Evolutionary conservation across 768 basidiomycete genomes (phyloP), one percentile per base, ranked within the genome.

Genomic region (Pisolithus microcarpus): DNA sequence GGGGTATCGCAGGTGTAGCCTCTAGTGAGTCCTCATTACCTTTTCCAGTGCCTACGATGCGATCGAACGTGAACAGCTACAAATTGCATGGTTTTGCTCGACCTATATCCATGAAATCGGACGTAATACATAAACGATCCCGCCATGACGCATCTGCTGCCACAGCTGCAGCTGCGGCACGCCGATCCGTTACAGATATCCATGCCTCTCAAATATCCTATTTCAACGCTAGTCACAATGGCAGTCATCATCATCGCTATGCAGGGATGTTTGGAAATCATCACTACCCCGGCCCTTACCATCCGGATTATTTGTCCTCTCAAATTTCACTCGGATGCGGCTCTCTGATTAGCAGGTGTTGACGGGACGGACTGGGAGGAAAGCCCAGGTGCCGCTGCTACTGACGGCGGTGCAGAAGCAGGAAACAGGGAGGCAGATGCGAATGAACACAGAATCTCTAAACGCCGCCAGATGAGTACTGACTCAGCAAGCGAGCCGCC

Each of bases 71-170:
- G 11, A 49, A 38, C 48, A 79, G 78, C 61, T 88, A 87, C 70
- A 91, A 91, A 65, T 72, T 91, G 2, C 87, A 91, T 64, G 89
- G 90, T 16, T 84, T 88, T 18, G 82, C 85, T 1, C 82, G 90
- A 23, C 90, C 90, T 2, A 88, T 91, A 54, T 88, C 86, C 7
- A 91, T 92, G 89, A 91, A 91, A 65, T 90, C 87, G 4, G 90
- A 92, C 56, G 82, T 91, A 34, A 89, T 92, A 57, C 85, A 90
- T 54, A 91, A 91, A 63, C 83, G 90, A 38, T 87, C 89, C 2
- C 75, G 89, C 1, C 87, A 90, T 57, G 87, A 91, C 52, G 83
- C 34, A 11, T 34, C 34, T 34, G 34, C 82, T 5, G 84, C 84
- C 8, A 81, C 83, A 4, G 82, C 79, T 59, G 83, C 83, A 0